Conservation (phyloP, 495 filamentous ascomycete species). For the Tuber indicum region DNA sequence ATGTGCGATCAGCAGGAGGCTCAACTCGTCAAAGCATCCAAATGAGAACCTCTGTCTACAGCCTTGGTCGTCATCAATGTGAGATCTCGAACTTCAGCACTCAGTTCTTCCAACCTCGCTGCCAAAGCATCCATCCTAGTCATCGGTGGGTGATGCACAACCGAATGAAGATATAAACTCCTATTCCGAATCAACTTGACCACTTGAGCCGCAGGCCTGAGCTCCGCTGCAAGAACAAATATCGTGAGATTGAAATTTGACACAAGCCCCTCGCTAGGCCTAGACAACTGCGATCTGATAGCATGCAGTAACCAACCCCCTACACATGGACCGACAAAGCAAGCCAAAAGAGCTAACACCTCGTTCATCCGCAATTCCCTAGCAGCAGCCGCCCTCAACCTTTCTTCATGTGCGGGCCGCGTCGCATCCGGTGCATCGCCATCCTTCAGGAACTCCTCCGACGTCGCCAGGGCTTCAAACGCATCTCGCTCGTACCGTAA, state of each 20-base stretch:
- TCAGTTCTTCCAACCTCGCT: conserved; percentile 53
- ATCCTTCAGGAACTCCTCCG: background rate
- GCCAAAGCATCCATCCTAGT: conserved; percentile 44
- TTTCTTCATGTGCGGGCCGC: background rate
- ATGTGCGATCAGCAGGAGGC: background rate
- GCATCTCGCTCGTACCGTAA: conserved; percentile 26
- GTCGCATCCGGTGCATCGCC: background rate
- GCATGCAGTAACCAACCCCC: conserved; percentile 73
- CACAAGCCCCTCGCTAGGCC: conserved; percentile 76
- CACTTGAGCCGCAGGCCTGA: conserved; percentile 72
- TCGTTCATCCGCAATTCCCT: conserved; percentile 70
- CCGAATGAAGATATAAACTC: conserved; percentile 74
- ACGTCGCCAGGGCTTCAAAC: conserved; percentile 6
- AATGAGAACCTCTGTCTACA: conserved; percentile 56
- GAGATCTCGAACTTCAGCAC: conserved; percentile 44
- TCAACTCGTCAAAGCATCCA: conserved; percentile 74
- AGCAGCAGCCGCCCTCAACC: conserved; percentile 44
- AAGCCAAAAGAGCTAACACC: conserved; percentile 62
- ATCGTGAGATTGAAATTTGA: conserved; percentile 92
- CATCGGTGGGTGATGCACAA: conserved; percentile 53
- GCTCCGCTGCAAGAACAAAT: conserved; percentile 80
- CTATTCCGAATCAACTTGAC: conserved; percentile 71
- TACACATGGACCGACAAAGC: conserved; percentile 70
- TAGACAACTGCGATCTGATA: conserved; percentile 66
- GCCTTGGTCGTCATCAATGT: conserved; percentile 56